Evolutionary conservation across 108 stramenopile species (phyloP).

Genomic region (Cyclotella choctawhatcheeana): DNA sequence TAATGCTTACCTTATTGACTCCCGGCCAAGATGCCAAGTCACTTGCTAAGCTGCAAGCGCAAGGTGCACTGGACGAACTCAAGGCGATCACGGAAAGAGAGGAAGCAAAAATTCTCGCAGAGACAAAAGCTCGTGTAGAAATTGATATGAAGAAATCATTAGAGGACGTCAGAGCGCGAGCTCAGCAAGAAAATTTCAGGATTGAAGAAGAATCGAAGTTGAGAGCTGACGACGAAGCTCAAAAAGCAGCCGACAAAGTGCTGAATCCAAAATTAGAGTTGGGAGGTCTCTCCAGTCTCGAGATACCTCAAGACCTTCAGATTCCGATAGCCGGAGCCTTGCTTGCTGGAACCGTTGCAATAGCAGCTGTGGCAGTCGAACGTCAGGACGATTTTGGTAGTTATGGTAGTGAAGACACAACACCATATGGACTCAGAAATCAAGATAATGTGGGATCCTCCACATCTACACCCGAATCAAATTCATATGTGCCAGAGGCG

Average conservation of each 20-base stretch:
- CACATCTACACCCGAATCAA: neutral
- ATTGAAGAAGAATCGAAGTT: slow-evolving; percentile 10
- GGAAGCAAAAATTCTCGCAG: slow-evolving; percentile 1
- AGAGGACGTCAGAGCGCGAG: neutral
- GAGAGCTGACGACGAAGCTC: neutral
- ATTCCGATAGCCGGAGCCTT: slow-evolving; percentile 8
- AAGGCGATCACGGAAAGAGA: neutral
- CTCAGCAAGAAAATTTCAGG: neutral
- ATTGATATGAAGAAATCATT: neutral
- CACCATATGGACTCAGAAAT: neutral
- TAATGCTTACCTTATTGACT: too few species aligned
- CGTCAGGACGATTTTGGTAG: slow-evolving; percentile 6
- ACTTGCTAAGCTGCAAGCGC: neutral
- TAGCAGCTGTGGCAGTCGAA: neutral
- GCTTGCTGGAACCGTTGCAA: slow-evolving; percentile 13
- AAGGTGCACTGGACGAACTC: neutral
- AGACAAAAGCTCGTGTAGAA: slow-evolving; percentile 1
- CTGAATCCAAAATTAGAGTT: slow-evolving; percentile 16
- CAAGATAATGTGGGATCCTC: neutral
- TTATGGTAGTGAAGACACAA: neutral
- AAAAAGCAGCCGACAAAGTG: slow-evolving; percentile 2
- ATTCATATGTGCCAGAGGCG: neutral
- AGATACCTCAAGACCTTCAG: neutral
- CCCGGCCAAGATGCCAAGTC: neutral
- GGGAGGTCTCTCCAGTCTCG: neutral